Percentiles rank a stretch among this genome's conserved stretches.
Conservation (phyloP, 768 basidiomycete genomes). For the Trichaptum fuscoviolaceum region DNA sequence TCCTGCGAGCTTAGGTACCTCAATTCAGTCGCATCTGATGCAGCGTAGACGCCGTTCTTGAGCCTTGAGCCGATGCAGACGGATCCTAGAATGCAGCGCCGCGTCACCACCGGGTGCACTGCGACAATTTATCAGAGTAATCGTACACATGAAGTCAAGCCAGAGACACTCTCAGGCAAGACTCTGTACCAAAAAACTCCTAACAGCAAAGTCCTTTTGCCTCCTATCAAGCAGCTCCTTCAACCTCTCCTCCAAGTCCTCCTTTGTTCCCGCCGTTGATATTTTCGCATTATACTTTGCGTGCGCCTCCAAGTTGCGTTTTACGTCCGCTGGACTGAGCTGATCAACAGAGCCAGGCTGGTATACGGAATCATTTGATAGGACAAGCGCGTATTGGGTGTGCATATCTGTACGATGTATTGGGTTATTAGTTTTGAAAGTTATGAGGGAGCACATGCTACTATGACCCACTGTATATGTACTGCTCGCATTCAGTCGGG, state of each 20-base stretch:
- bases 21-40: neutral
- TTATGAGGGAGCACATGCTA: neutral
- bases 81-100: conserved; percentile 1
- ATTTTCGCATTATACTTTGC: conserved; percentile 41
- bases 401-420: conserved; percentile 33
- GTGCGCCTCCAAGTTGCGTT: conserved; percentile 55
- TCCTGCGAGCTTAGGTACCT: neutral
- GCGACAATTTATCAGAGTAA: neutral
- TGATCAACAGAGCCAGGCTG: conserved; percentile 49
- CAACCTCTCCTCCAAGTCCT: conserved; percentile 47
- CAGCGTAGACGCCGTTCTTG: no score
- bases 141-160: neutral
- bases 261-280: conserved; percentile 38
- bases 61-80: neutral
- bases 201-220: conserved; percentile 45
- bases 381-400: conserved; percentile 41
- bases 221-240: conserved; percentile 40
- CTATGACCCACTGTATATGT: conserved; percentile 43
- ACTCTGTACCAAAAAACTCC: conserved; percentile 20
- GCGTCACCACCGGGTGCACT: no score
- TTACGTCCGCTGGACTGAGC: conserved; percentile 34
- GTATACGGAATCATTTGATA: conserved; percentile 8
- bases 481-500: conserved; percentile 45
- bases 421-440: conserved; percentile 1
- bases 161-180: neutral